These are phyloP conservation scores for Dillenia suffruticosa DNA, from an alignment of 164 flowering plant species.

Conservation along the genomic window DNA sequence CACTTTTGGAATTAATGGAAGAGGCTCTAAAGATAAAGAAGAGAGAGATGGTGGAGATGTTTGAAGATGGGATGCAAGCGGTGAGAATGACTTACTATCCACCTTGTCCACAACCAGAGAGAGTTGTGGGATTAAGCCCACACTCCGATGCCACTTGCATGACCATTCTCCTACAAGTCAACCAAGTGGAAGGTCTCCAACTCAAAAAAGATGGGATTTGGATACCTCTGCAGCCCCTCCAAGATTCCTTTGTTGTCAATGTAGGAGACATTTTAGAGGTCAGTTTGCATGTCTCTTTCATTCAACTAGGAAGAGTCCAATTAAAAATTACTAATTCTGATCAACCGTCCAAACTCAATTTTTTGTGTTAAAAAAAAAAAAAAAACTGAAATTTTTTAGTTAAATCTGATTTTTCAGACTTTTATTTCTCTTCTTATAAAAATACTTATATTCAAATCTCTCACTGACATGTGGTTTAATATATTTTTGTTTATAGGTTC, in stretches of 20 bases:
- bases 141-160: slow-evolving; percentile 33
- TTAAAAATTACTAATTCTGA: no score
- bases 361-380: no score
- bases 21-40: slow-evolving; percentile 16
- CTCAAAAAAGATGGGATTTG: slow-evolving; percentile 31
- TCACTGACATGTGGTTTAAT: no score
- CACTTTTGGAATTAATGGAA: slow-evolving; percentile 13
- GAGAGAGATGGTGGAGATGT: slow-evolving; percentile 23
- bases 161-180: slow-evolving; percentile 38
- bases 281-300: background rate
- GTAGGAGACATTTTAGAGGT: slow-evolving; percentile 47
- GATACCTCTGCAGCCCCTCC: slow-evolving; percentile 26
- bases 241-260: slow-evolving; percentile 33
- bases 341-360: no score
- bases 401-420: no score
- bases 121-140: slow-evolving; percentile 27
- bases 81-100: slow-evolving; percentile 43
- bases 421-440: no score
- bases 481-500: background rate
- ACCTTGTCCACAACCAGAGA: slow-evolving; percentile 40
- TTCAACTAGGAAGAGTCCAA: no score
- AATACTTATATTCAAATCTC: background rate
- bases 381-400: no score
- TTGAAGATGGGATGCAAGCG: slow-evolving; percentile 32
- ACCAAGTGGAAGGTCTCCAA: slow-evolving; percentile 38